Percentiles rank a stretch among this genome's conserved stretches.
Conservation (phyloP, 176 grass and related monocot species). For the Coix lacrymajobi region DNA sequence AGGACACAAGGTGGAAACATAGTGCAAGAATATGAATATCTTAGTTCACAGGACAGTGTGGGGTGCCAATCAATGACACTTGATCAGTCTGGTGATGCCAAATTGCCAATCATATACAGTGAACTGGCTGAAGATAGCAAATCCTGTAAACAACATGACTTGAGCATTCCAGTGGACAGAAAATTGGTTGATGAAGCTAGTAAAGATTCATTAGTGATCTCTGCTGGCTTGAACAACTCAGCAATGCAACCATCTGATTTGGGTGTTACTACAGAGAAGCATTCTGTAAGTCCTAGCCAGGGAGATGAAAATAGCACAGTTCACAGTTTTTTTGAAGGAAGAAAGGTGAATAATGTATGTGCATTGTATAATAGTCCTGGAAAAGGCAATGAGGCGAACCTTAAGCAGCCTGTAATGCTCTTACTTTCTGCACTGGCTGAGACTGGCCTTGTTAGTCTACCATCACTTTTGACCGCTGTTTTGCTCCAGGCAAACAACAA, state of each 20-base stretch:
- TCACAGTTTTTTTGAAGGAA: constrained; percentile 45
- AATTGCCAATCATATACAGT: constrained; percentile 11
- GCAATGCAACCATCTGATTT: constrained; percentile 26
- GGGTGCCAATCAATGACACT: constrained; percentile 30
- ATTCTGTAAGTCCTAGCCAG: constrained; percentile 28
- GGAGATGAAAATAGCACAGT: constrained; percentile 45
- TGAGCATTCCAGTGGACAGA: not conserved
- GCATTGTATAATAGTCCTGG: constrained; percentile 17
- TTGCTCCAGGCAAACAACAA: constrained; percentile 98
- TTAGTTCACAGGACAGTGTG: constrained; percentile 43
- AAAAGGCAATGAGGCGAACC: constrained; percentile 50
- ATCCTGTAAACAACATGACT: constrained; percentile 15
- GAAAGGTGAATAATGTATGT: constrained; percentile 34
- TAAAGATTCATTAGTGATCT: constrained; percentile 27
- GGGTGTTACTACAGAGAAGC: constrained; percentile 8
- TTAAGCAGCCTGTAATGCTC: constrained; percentile 73
- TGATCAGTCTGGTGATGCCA: constrained; percentile 43
- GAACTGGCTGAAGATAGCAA: constrained; percentile 41
- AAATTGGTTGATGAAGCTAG: constrained; percentile 36
- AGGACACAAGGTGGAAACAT: constrained; percentile 38
- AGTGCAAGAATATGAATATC: constrained; percentile 59
- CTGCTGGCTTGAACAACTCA: constrained; percentile 20
- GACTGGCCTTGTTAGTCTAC: constrained; percentile 90
- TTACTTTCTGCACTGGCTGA: constrained; percentile 93
- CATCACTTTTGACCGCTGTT: constrained; percentile 92